A percentile compares a stretch with the other conserved stretches of the same genome.
phyloP scores from a whole-genome alignment of 2,329 filamentous ascomycete genomes.

The Penicillium italicum region DNA sequence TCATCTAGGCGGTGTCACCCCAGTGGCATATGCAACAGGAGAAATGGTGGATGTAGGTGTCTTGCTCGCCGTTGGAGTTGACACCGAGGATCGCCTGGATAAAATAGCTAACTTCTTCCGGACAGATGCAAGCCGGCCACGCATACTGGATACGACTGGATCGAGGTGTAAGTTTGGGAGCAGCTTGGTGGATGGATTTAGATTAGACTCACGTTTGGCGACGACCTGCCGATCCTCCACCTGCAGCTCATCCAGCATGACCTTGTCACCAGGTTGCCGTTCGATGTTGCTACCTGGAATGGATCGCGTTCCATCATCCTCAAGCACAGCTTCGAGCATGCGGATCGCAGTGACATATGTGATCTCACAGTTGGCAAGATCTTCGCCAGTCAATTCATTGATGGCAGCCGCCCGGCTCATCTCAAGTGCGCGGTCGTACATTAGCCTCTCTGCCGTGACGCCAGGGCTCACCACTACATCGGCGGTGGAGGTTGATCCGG shows the following conservation, averaged over 20 bases:
- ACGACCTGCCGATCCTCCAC: conserved; percentile 49
- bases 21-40: conserved; percentile 32
- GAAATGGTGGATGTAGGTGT: conserved; percentile 30
- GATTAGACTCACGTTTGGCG: conserved; percentile 46
- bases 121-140: conserved; percentile 45
- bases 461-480: conserved; percentile 83
- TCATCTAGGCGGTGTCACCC: conserved; percentile 36
- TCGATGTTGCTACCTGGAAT: conserved; percentile 22
- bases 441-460: conserved; percentile 90
- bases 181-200: not conserved
- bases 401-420: conserved; percentile 95
- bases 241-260: conserved; percentile 43
- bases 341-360: conserved; percentile 90
- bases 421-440: conserved; percentile 95
- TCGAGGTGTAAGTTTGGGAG: not conserved
- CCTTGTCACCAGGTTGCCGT: conserved; percentile 34
- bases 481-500: conserved; percentile 60
- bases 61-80: conserved; percentile 36
- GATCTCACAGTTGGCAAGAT: conserved; percentile 81
- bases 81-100: conserved; percentile 41
- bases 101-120: conserved; percentile 50
- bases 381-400: conserved; percentile 90
- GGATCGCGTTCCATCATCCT: conserved; percentile 62
- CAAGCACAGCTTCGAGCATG: conserved; percentile 91
- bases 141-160: conserved; percentile 50